Evolutionary conservation across 768 basidiomycete genomes (phyloP).

Genomic region (Jaapia argillacea): DNA sequence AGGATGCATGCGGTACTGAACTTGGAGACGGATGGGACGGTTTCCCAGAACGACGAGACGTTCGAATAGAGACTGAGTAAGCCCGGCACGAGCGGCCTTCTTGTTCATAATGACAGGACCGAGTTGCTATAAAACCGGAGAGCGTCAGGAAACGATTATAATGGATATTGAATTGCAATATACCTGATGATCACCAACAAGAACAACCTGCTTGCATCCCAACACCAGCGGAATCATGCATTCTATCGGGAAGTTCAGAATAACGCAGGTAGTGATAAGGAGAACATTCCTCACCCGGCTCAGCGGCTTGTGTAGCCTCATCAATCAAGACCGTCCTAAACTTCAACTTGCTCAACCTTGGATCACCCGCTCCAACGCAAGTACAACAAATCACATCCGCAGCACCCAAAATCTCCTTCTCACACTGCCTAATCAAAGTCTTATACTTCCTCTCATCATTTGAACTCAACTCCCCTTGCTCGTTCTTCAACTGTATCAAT

Average conservation of each 20-base stretch:
- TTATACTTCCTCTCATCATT: constrained; percentile 98
- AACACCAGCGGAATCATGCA: constrained; percentile 99
- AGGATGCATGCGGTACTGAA: constrained; percentile 99
- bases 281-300: constrained; percentile 57
- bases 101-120: constrained; percentile 99
- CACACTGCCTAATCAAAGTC: constrained; percentile 87
- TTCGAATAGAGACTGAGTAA: constrained; percentile 97
- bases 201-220: constrained; percentile 96
- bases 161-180: constrained; percentile 6
- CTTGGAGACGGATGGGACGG: constrained; percentile 94
- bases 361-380: constrained; percentile 96
- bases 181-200: constrained; percentile 86
- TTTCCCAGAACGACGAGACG: constrained; percentile 93
- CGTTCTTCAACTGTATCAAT: constrained; percentile 93
- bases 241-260: constrained; percentile 42
- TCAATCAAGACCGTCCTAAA: constrained; percentile 98
- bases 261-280: constrained; percentile 2
- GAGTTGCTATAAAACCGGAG: constrained; percentile 57
- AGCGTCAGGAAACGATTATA: constrained; percentile 5
- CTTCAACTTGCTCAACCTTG: constrained; percentile 91
- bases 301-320: constrained; percentile 96
- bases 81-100: constrained; percentile 97
- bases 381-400: constrained; percentile 99
- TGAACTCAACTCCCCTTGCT: constrained; percentile 94
- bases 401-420: constrained; percentile 91